Evolutionary conservation across 768 basidiomycete genomes (phyloP), one percentile per base, ranked within the genome.

Genomic region (Asterophora parasitica): DNA sequence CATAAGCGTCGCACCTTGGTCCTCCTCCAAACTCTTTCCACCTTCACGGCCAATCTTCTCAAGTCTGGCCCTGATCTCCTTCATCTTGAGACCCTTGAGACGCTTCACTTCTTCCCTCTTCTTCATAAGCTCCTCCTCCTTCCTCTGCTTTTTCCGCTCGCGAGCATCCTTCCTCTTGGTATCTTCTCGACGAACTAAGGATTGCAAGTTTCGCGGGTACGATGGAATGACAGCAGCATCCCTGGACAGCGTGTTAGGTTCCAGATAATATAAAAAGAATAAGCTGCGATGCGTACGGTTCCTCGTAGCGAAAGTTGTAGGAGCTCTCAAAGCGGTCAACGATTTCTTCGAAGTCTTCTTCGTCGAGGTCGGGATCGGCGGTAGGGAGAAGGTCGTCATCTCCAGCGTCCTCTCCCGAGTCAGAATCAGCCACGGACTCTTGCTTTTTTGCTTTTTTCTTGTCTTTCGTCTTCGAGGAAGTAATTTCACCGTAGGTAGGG

Each of bases 271-370:
- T 16, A 19, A n/a, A 23, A 28, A 30, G 11, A 40, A 37, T 35
- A 36, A 36, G 56, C 55, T 23, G 60, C 62, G 7, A 31, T 50
- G 82, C 92, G 58, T 59, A 92, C 81, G 90, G 88, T 66, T 99
- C 95, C 65, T 99, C 95, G 63, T 92, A 99, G 44, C 96, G 83
- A 70, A 96, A 96, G 65, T 98, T 98, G 69, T 97, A 99, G 12
- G 88, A 88, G n/a, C 81, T 82, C 69, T 99, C 96, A 55, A 97
- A 99, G 36, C 81, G 80, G 23, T 96, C 94, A 4, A 83, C 88
- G 52, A 89, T 82, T 36, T 95, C 91, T 45, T 96, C 92, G 57
- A 96, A 96, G 13, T 88, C 78, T 30, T 84, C 81, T 5, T 87
- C 85, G 8, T 85, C 61, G 32, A 71, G 67, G 10, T 65, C 65